phyloP scores from a whole-genome alignment of 75 land plant species.

The Larix kaempferi region DNA sequence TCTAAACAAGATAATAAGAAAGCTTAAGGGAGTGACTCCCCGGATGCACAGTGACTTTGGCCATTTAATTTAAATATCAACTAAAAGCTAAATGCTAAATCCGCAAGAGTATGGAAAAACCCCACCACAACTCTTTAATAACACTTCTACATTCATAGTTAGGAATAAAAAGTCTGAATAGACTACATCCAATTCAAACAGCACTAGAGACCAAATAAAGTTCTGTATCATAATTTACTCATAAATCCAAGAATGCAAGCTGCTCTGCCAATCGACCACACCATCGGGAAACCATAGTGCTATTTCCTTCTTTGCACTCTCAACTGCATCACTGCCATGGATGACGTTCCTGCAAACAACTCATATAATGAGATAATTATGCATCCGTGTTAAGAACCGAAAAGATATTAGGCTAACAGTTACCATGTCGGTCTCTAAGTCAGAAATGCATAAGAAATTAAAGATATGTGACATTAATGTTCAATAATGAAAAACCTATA shows the following conservation, averaged over 20 bases:
- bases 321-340: conserved; percentile 89
- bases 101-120: no score
- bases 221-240: conserved; percentile 21
- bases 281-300: conserved; percentile 94
- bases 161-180: not conserved
- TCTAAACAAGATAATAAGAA: no score
- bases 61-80: no score
- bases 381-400: not conserved
- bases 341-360: conserved; percentile 70
- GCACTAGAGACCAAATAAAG: not conserved
- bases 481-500: not conserved
- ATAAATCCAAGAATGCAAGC: conserved; percentile 78
- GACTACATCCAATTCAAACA: not conserved
- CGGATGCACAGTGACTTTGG: no score
- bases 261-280: conserved; percentile 64
- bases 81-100: no score
- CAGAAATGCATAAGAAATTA: not conserved
- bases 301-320: conserved; percentile 87
- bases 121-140: no score
- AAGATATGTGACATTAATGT: not conserved
- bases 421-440: not conserved
- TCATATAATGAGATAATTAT: not conserved
- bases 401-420: not conserved
- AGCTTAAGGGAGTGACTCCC: no score
- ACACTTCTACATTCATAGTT: not conserved